Base-by-base conservation (phyloP, 2,329 filamentous ascomycete species). In the Clarireedia monteithiana region DNA sequence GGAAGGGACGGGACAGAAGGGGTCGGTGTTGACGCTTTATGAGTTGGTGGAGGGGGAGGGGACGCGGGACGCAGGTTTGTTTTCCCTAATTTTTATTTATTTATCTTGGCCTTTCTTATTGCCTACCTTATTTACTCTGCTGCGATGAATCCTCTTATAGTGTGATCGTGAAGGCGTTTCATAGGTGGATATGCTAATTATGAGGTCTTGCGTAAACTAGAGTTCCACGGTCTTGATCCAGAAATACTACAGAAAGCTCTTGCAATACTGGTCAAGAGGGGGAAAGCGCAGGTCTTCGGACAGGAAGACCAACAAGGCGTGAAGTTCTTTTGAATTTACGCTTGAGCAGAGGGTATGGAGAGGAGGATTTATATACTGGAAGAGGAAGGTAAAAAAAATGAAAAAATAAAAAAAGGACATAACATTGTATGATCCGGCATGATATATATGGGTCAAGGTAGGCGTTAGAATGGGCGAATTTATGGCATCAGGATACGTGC, bases 211-310 rank as follows among this genome's bases (percentile, higher is more conserved):
- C 39, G 23, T 12, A 23, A 23, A 26, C 42, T 24, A 87, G 90
- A 95, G 64, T 89, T 95, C 67, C 84, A 90, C 71, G 89, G 88
- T n/a, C 88, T 99, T 76, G 91, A 97, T 68, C 77, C 79, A 47
- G 89, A 91, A 24, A 71, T 96, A 59, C 77, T 99, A 66, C 81
- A 87, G 63, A 91, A 86, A 70, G 86, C 89, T 39, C 77, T 99
- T 49, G 81, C 82, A 58, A 77, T 94, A 50, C 78, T 96, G 49
- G 91, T 95, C 38, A 96, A 95, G 77, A 82, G 86, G 60, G 91
- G 91, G 63, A 95, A 88, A 73, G 92, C 91, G 14, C 92, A 97
- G 72, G 84, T 97, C 26, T 97, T 99, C 74, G 92, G 92, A 36
- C 82, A 83, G 53, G 91, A 92, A 66, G 90, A 92, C 69, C 88